Evolutionary conservation across 495 filamentous ascomycete species (phyloP), one percentile per base, ranked within the genome.

Genomic region (Podospora conica): DNA sequence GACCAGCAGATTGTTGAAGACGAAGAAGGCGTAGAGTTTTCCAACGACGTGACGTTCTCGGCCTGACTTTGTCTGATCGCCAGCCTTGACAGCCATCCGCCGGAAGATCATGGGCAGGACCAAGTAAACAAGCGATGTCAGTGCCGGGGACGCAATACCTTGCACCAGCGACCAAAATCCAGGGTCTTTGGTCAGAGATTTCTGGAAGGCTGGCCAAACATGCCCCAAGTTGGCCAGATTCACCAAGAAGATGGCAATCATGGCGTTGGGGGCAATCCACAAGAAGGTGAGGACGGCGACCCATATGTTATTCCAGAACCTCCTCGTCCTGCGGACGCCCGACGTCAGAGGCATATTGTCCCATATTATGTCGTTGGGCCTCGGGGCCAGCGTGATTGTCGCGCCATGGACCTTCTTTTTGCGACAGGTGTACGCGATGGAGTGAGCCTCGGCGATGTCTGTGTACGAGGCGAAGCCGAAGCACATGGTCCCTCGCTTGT

Each of bases 401-500:
- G 93, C 90, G 3, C 93, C 93, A 57, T 91, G 83, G 5, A 90
- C 91, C 67, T 90, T 88, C 78, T 93, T 96, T 22, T 87, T 90
- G 62, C 88, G 88, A 25, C 90, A 83, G 11, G 86, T 84, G 78
- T 90, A 94, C 12, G 94, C 95, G 67, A 96, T 91, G 9, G 87
- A 86, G 73, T 98, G 95, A 3, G 96, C 93, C 56, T 94, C 90
- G 40, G 87, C 84, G 60, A 98, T 96, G 60, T 85, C 88, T 29
- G 92, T 87, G 79, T 93, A 98, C 66, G 91, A 96, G 9, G 95
- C 92, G 76, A 98, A 98, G 1, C 95, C 95, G 76, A 91, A 98
- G 1, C 91, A 85, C 84, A 96, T 90, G 28, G 92, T 86, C 71
- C 93, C 90, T 31, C 93, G 86, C 73, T 88, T 91, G 74, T 98